phyloP scores from a whole-genome alignment of 768 basidiomycete genomes.

The Rhodotorula sphaerocarpa region DNA sequence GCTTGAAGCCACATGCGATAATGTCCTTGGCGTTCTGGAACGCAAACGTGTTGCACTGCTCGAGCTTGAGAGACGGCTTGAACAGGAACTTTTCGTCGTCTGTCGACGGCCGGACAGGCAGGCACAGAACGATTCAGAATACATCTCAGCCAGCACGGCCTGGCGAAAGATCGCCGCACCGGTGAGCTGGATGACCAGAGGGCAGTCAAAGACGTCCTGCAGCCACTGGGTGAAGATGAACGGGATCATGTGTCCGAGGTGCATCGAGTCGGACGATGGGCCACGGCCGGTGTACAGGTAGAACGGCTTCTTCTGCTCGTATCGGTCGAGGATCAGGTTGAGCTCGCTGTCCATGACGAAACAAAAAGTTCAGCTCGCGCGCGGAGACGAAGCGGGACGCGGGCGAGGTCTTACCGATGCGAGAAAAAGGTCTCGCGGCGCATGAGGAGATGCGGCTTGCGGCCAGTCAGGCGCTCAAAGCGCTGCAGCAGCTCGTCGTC shows the following conservation, averaged over 20 bases:
- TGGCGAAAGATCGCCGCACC: conserved; percentile 48
- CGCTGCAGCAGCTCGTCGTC: conserved; percentile 68
- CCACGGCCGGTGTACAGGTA: conserved; percentile 97
- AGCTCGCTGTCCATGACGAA: conserved; percentile 58
- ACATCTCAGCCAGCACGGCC: not conserved
- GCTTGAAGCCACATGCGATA: conserved; percentile 88
- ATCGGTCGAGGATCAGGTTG: conserved; percentile 84
- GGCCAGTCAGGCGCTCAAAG: conserved; percentile 84
- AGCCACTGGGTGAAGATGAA: conserved; percentile 99
- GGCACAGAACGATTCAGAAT: too few species aligned
- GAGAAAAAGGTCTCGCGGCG: conserved; percentile 95
- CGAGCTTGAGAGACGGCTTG: conserved; percentile 84
- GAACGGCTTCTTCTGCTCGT: conserved; percentile 93
- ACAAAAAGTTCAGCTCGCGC: not conserved
- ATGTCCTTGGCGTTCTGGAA: conserved; percentile 86
- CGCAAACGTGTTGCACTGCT: conserved; percentile 74
- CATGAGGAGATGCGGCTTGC: conserved; percentile 75
- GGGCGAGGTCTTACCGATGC: conserved; percentile 60
- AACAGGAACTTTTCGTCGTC: conserved; percentile 99
- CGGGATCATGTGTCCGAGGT: conserved; percentile 93
- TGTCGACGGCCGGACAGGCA: too few species aligned
- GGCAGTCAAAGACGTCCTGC: conserved; percentile 90
- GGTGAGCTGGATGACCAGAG: conserved; percentile 89
- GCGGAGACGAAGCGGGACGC: not conserved
- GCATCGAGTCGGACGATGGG: conserved; percentile 92